Evolutionary conservation across 495 filamentous ascomycete genomes (phyloP).

Genomic region (Talaromyces adpressus): DNA sequence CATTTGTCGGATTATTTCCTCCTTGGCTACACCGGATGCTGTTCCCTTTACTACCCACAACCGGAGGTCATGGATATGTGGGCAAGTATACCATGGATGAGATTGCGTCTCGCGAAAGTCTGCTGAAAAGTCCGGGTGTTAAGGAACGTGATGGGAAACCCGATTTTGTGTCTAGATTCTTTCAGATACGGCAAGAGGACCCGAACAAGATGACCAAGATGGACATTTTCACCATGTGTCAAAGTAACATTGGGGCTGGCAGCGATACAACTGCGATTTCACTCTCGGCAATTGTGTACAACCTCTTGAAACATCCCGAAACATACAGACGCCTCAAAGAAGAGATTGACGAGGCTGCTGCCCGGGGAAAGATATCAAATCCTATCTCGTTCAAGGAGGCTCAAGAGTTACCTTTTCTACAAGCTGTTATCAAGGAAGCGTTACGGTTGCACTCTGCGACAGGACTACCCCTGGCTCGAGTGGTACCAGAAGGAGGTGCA

Average conservation of each 20-base stretch:
- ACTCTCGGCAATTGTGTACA: conserved; percentile 20
- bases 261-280: conserved; percentile 23
- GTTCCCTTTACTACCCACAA: neutral
- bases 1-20: neutral
- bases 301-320: conserved; percentile 17
- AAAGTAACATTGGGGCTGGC: conserved; percentile 25
- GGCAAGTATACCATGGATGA: neutral
- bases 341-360: conserved; percentile 18
- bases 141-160: neutral
- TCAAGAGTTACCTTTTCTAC: conserved; percentile 48
- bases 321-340: conserved; percentile 14
- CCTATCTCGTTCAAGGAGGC: conserved; percentile 13
- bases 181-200: neutral
- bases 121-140: neutral
- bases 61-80: neutral
- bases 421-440: conserved; percentile 62
- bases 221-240: neutral
- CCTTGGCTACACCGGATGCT: neutral
- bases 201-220: neutral
- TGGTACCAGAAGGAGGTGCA: conserved; percentile 51
- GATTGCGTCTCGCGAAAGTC: neutral
- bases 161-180: neutral
- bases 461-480: conserved; percentile 53
- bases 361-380: conserved; percentile 11
- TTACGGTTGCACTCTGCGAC: conserved; percentile 60